Percentiles rank a stretch among this genome's conserved stretches.
Evolutionary conservation across 1,284 basidiomycete species (phyloP).

Genomic region (Pyrrhoderma noxium): DNA sequence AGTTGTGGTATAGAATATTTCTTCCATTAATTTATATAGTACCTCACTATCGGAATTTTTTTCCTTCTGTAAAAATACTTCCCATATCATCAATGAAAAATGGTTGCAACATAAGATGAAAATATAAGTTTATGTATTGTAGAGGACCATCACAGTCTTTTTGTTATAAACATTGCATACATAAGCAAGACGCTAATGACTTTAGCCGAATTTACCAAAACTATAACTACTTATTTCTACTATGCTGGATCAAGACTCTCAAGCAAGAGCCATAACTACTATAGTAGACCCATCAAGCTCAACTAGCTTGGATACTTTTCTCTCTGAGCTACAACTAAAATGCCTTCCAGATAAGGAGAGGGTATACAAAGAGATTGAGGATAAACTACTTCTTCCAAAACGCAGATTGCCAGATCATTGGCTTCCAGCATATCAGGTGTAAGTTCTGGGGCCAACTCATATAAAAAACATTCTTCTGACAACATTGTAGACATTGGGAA

Average conservation of each 20-base stretch:
- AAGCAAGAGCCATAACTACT: conserved; percentile 30
- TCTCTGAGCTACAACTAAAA: conserved; percentile 49
- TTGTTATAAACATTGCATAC: no score
- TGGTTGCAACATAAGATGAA: no score
- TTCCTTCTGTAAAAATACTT: no score
- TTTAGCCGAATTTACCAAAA: no score
- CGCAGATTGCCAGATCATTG: conserved; percentile 57
- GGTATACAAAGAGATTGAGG: conserved; percentile 60
- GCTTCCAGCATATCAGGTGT: conserved; percentile 74
- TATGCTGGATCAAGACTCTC: background rate
- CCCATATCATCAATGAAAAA: no score
- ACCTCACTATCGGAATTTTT: no score
- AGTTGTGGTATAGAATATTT: no score
- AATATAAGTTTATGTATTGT: no score
- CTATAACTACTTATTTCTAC: background rate
- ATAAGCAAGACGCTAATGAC: no score
- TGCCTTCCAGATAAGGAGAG: conserved; percentile 49
- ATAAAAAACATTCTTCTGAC: background rate
- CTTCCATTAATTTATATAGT: no score
- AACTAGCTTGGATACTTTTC: conserved; percentile 35
- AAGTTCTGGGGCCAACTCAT: conserved; percentile 23
- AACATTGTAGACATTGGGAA: conserved; percentile 58
- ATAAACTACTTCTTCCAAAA: conserved; percentile 59
- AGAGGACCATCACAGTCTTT: no score
- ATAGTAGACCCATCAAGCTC: conserved; percentile 39